phyloP scores from a whole-genome alignment of 495 filamentous ascomycete genomes.

The Aspergillus baeticus region DNA sequence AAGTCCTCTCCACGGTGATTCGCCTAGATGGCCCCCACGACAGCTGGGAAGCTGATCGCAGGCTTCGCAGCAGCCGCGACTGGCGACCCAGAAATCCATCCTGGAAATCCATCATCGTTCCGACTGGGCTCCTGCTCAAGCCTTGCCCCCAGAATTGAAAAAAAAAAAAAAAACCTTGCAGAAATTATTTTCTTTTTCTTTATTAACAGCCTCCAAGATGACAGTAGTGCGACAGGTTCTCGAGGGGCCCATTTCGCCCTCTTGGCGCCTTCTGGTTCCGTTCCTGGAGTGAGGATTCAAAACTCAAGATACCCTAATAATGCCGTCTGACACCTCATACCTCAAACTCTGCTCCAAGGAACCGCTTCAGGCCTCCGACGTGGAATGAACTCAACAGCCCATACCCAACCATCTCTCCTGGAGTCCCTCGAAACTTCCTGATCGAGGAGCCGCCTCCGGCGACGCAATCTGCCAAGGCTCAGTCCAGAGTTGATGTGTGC shows the following conservation, averaged over 20 bases:
- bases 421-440: neutral
- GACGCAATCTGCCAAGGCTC: neutral
- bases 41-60: constrained; percentile 7
- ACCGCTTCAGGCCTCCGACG: too few species aligned
- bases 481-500: constrained; percentile 5
- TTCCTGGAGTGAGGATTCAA: too few species aligned
- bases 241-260: neutral
- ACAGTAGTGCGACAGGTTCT: neutral
- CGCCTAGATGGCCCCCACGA: neutral
- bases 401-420: too few species aligned
- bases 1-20: constrained; percentile 1
- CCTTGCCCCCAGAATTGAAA: neutral
- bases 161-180: neutral
- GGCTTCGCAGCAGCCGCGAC: constrained; percentile 22
- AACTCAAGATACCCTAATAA: too few species aligned
- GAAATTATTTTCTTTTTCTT: constrained; percentile 8
- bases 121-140: neutral
- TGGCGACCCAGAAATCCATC: constrained; percentile 16
- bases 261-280: neutral
- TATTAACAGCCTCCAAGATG: neutral
- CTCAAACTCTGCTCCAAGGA: too few species aligned
- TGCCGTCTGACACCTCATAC: too few species aligned
- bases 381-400: too few species aligned
- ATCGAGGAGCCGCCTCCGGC: neutral
- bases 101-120: too few species aligned